Evolutionary conservation across 148 eudicot genomes (phyloP).

Genomic region (Polygonum maritimum): DNA sequence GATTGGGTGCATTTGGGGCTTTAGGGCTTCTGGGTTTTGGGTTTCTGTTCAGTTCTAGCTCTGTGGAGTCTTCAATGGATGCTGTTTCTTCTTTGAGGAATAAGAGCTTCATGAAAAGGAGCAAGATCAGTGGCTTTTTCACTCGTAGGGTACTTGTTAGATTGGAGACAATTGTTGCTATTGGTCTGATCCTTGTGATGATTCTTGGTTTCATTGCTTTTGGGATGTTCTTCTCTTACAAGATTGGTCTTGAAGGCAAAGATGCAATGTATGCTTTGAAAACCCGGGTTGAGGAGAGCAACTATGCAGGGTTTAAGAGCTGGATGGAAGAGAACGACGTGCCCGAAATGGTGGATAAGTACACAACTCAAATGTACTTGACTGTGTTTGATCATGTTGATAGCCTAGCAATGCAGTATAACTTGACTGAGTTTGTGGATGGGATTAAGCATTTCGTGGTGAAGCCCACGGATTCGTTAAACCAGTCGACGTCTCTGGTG

Average conservation of each 20-base stretch:
- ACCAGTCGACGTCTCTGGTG: slow-evolving; percentile 31
- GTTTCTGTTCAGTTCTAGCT: slow-evolving; percentile 41
- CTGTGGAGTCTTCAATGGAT: slow-evolving; percentile 58
- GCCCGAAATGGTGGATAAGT: slow-evolving; percentile 73
- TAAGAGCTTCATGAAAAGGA: slow-evolving; percentile 47
- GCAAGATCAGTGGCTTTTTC: slow-evolving; percentile 42
- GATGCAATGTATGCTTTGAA: slow-evolving; percentile 74
- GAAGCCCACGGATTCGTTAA: slow-evolving; percentile 39
- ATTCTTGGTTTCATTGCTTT: slow-evolving; percentile 62
- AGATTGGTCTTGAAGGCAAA: slow-evolving; percentile 82
- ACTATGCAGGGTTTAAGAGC: slow-evolving; percentile 74
- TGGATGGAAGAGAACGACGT: slow-evolving; percentile 99
- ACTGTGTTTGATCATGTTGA: slow-evolving; percentile 81
- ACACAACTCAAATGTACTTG: slow-evolving; percentile 51
- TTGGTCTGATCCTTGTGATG: slow-evolving; percentile 73
- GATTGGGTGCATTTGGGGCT: slow-evolving; percentile 48
- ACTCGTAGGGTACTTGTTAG: slow-evolving; percentile 52
- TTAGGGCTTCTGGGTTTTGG: slow-evolving; percentile 47
- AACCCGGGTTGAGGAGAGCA: slow-evolving; percentile 63
- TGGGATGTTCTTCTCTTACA: slow-evolving; percentile 71
- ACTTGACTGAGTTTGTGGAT: slow-evolving; percentile 71
- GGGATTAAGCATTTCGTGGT: slow-evolving; percentile 75
- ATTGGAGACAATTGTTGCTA: slow-evolving; percentile 73
- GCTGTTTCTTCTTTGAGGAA: slow-evolving; percentile 57
- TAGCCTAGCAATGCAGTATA: slow-evolving; percentile 80